Evolutionary conservation across 768 basidiomycete species (phyloP).

Genomic region (Lentinula aciculospora): DNA sequence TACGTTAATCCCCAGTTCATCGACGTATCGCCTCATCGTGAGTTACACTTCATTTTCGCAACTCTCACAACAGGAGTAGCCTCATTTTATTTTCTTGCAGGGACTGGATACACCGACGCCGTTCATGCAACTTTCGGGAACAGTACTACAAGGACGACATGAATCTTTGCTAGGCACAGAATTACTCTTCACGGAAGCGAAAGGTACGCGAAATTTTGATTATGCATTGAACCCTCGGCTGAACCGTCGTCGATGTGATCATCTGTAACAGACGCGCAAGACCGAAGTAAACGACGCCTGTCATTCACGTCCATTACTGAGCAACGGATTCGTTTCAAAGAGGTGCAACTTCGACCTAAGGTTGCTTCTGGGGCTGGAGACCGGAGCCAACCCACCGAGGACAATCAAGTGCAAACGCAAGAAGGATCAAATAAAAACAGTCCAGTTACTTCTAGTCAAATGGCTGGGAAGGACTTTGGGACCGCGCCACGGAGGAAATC

Average conservation of each 20-base stretch:
- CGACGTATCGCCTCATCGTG: slow-evolving; percentile 71
- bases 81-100: slow-evolving; percentile 26
- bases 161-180: slow-evolving; percentile 70
- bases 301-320: slow-evolving; percentile 56
- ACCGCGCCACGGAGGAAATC: not conserved
- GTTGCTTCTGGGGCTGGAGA: not conserved
- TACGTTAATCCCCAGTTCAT: slow-evolving; percentile 65
- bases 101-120: slow-evolving; percentile 76
- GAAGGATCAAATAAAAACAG: not conserved
- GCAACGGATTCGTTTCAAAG: slow-evolving; percentile 59
- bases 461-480: slow-evolving; percentile 4
- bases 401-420: not conserved
- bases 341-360: slow-evolving; percentile 18
- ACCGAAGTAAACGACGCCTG: slow-evolving; percentile 45
- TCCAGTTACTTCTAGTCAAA: not conserved
- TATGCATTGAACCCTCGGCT: not conserved
- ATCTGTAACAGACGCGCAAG: slow-evolving; percentile 30
- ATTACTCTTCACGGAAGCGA: slow-evolving; percentile 65
- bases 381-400: not conserved
- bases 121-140: slow-evolving; percentile 71
- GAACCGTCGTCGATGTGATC: slow-evolving; percentile 5
- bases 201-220: slow-evolving; percentile 33
- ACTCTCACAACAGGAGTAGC: not conserved
- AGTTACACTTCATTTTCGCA: slow-evolving; percentile 21
- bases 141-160: slow-evolving; percentile 66